Percentiles rank a stretch among this genome's conserved stretches.
These are phyloP conservation scores for Talaromyces islandicus DNA, from an alignment of 2,329 filamentous ascomycete species.

Conservation along the genomic window DNA sequence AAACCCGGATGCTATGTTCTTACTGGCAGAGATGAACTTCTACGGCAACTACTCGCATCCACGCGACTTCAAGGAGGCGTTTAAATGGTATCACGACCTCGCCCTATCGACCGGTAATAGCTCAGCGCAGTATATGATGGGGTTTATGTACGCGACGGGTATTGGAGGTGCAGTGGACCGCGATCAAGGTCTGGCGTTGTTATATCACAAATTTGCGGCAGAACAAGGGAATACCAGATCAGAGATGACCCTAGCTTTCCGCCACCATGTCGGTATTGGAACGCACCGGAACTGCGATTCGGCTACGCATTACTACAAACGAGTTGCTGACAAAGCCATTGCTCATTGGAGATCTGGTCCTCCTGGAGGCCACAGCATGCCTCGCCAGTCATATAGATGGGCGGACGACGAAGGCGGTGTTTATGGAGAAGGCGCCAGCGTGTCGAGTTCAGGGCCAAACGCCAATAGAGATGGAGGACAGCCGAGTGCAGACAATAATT, in stretches of 20 bases:
- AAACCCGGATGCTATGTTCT: conserved; percentile 73
- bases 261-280: conserved; percentile 78
- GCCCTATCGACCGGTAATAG: conserved; percentile 74
- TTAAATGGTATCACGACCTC: conserved; percentile 72
- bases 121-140: conserved; percentile 92
- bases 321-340: conserved; percentile 88
- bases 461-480: conserved; percentile 67
- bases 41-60: conserved; percentile 91
- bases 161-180: conserved; percentile 72
- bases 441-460: conserved; percentile 77
- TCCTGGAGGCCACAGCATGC: conserved; percentile 75
- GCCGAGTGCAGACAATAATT: conserved; percentile 74
- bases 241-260: conserved; percentile 88
- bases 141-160: conserved; percentile 91
- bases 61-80: conserved; percentile 71
- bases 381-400: conserved; percentile 73
- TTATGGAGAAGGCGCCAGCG: conserved; percentile 92
- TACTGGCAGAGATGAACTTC: conserved; percentile 93
- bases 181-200: conserved; percentile 83
- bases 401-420: conserved; percentile 87
- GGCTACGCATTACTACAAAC: conserved; percentile 83
- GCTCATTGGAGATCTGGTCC: conserved; percentile 82
- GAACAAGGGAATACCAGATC: conserved; percentile 74
- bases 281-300: conserved; percentile 79
- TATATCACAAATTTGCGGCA: conserved; percentile 94